A percentile compares a stretch with the other conserved stretches of the same genome.
Conservation (phyloP, 495 filamentous ascomycete genomes). For the Penicillium desertorum region DNA sequence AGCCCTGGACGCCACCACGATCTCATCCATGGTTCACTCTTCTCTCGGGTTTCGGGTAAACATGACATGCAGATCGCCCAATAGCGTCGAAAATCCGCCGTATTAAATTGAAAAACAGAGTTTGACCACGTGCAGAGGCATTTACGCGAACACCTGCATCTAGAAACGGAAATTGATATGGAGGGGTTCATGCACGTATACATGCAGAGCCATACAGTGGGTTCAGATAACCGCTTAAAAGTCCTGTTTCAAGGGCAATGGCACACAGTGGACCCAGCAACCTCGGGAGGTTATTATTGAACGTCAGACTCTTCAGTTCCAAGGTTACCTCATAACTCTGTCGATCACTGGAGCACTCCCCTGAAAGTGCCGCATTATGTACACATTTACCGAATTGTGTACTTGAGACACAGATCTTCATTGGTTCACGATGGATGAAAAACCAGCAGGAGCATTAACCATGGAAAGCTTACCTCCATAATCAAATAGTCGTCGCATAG, state of each 20-base stretch:
- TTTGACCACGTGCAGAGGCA: neutral
- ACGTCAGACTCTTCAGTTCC: neutral
- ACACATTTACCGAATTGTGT: neutral
- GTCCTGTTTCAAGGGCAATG: neutral
- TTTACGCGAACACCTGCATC: neutral
- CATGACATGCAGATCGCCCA: constrained; percentile 2
- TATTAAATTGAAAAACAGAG: neutral
- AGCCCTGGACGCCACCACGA: neutral
- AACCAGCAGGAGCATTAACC: neutral
- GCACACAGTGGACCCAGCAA: neutral
- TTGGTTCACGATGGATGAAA: neutral
- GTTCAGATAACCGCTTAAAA: neutral
- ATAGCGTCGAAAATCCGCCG: neutral
- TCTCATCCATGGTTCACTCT: neutral
- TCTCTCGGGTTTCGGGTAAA: neutral
- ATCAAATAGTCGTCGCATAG: constrained; percentile 3
- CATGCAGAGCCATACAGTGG: neutral
- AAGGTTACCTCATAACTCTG: neutral
- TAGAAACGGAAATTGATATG: neutral
- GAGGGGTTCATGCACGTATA: too few relatives aligned
- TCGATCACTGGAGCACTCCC: neutral
- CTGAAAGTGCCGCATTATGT: neutral
- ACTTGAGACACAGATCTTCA: neutral
- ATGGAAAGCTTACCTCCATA: neutral
- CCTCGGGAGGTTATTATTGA: neutral